Evolutionary conservation across 116 monocot genomes (phyloP).

Genomic region (Phalaenopsis hybrid): DNA sequence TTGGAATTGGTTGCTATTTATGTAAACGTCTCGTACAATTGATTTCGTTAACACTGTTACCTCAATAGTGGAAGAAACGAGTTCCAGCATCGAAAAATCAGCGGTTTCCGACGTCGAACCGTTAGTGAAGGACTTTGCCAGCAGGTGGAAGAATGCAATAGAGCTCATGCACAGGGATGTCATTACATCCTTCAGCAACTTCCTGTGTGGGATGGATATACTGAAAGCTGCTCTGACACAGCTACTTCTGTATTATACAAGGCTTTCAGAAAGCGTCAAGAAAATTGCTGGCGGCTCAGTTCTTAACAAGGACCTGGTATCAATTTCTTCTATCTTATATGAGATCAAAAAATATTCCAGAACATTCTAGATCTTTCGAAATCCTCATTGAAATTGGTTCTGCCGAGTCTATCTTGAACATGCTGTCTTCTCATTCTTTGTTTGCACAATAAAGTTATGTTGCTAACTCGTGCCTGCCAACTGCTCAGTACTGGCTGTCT

Average conservation of each 20-base stretch:
- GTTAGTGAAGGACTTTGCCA: constrained; percentile 78
- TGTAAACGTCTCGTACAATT: too few relatives aligned
- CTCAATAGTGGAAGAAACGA: constrained; percentile 57
- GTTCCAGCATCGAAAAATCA: constrained; percentile 39
- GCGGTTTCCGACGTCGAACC: constrained; percentile 56
- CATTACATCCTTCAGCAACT: constrained; percentile 98
- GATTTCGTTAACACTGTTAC: background rate
- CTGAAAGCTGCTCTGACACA: constrained; percentile 83
- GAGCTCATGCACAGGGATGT: constrained; percentile 98
- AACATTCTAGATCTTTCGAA: constrained; percentile 46
- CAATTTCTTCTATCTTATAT: constrained; percentile 85
- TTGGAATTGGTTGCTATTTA: too few relatives aligned
- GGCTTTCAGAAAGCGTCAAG: constrained; percentile 83
- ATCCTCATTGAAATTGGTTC: background rate
- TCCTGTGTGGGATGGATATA: constrained; percentile 95
- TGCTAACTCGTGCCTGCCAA: too few relatives aligned
- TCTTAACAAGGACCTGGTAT: constrained; percentile 90
- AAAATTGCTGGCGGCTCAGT: constrained; percentile 63
- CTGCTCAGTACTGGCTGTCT: too few relatives aligned
- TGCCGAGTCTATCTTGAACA: background rate
- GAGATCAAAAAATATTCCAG: constrained; percentile 97
- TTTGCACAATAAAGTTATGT: background rate
- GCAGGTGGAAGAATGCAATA: constrained; percentile 82
- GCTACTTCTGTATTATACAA: constrained; percentile 79
- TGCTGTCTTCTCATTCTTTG: background rate